Evolutionary conservation across 2,329 filamentous ascomycete genomes (phyloP), one percentile per base, ranked within the genome.

Genomic region (Huntiella bhutanensis): DNA sequence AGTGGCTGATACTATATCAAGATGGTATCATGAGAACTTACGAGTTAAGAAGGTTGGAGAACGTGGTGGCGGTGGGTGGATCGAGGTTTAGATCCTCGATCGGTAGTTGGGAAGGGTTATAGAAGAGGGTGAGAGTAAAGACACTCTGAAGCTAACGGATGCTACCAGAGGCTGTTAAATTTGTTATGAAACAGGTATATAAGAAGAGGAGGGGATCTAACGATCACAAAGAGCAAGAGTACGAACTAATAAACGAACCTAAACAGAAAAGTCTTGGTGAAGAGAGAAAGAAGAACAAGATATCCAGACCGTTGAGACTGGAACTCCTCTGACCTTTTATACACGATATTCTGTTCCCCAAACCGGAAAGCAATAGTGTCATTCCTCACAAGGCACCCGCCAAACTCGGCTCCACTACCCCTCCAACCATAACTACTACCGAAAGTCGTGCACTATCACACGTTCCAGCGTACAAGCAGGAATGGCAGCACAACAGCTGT

Each of bases 41-140:
- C 87, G 86, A 94, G 76, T 91, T 91, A 57, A 95, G 80, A 58
- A 92, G 81, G 70, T 93, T 95, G 73, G 86, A 88, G 80, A 94
- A 95, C 87, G 85, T 94, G 65, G 63, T 64, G 59, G 59, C 48
- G 48, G 40, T 41, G 35, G 48, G 36, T 35, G 44, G 48, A 49
- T 49, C 48, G 44, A 49, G 48, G 41, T 49, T 41, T 15, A 13
- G 33, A 22, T 47, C 46, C 48, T 49, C 48, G 48, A 49, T 49
- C 48, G 44, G 41, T 41, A 28, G 22, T 28, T 28, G 22, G 16
- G 17, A 40, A 36, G 16, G 19, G 17, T 15, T 28, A 6, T 28
- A 28, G 22, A 28, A n/a, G 40, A 39, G 19, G 15, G 13, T 16
- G n/a, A n/a, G 15, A 41, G 19, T 15, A 38, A 49, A 15, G 33